A percentile compares a stretch with the other conserved stretches of the same genome.
phyloP scores from a whole-genome alignment of 257 asterid genomes.

The Buddleja alternifolia region DNA sequence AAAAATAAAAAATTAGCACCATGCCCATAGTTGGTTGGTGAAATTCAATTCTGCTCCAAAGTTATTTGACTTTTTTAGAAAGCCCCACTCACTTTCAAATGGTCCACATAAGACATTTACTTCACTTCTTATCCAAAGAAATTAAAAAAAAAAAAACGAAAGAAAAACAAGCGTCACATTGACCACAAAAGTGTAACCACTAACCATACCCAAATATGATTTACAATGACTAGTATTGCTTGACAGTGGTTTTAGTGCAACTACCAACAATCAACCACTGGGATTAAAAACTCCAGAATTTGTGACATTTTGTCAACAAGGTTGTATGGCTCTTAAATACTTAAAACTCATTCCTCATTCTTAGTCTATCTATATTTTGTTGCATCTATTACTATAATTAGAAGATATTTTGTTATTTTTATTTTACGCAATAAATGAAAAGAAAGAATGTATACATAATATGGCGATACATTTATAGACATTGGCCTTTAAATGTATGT shows the following conservation, averaged over 20 bases:
- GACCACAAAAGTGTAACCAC: slow-evolving; percentile 34
- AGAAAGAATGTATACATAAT: too few species aligned
- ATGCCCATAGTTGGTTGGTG: slow-evolving; percentile 26
- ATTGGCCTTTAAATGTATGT: too few species aligned
- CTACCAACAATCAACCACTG: slow-evolving; percentile 46
- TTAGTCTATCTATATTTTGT: too few species aligned
- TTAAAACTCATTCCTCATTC: too few species aligned
- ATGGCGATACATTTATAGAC: too few species aligned
- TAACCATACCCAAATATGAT: neutral
- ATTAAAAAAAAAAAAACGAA: too few species aligned
- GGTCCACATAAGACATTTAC: slow-evolving; percentile 29
- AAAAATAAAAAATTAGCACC: neutral
- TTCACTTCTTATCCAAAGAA: slow-evolving; percentile 17
- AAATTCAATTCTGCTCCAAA: slow-evolving; percentile 8
- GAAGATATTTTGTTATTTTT: too few species aligned
- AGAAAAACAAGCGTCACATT: slow-evolving; percentile 27
- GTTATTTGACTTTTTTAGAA: slow-evolving; percentile 2
- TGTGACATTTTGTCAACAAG: slow-evolving; percentile 29
- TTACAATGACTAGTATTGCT: neutral
- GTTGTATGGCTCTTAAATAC: neutral
- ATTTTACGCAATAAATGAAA: too few species aligned
- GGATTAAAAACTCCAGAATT: neutral
- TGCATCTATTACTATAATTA: too few species aligned
- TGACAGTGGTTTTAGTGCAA: slow-evolving; percentile 33
- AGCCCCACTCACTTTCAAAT: slow-evolving; percentile 24